Base-by-base conservation (phyloP, 2,329 filamentous ascomycete genomes). In the Apiospora koreana region DNA sequence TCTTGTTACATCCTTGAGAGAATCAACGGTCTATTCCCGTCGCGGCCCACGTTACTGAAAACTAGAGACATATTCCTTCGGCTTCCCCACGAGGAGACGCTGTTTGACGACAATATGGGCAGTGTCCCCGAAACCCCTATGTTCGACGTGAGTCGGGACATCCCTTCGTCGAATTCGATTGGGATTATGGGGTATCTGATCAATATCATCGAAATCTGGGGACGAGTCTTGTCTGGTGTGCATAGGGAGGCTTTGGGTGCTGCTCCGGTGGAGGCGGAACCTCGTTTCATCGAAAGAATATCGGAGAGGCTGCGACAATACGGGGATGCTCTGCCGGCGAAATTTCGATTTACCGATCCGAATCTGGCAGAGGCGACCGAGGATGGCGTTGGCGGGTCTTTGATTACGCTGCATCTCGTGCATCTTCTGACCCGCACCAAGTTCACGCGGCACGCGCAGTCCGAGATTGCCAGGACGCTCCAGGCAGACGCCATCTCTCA, bases 1-100 rank as follows among this genome's bases (percentile, higher is more conserved):
- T 88, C 89, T 38, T 86, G 89, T 68, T 93, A 91, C 74, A 81
- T 93, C 74, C 86, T 93, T 78, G 92, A 94, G 80, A 87, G 91
- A 65, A 87, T 91, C 71, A 89, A 88, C 65, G 87, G 87, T 18
- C 86, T 89, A 71, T 89, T 86, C 68, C 85, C 86, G 1, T 82
- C 85, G 2, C 84, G 86, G 1, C 80, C 84, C 8, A 87, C 84
- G 65, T 86, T 88, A 72, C 85, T 93, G 71, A 87, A 89, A 65
- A 82, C 87, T 5, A 87, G 92, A 72, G 89, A 93, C 71, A 87
- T 92, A 54, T 91, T 92, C 75, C 82, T 93, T 16, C 87, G 89
- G 68, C 83, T 94, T 6, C 92, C 92, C 3, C 89, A 87, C 74
- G 84, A 88, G 42, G 85, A 88, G 54, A 83, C 85, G 28, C 84